phyloP scores from a whole-genome alignment of 768 basidiomycete genomes.

The Boletus coccyginus region DNA sequence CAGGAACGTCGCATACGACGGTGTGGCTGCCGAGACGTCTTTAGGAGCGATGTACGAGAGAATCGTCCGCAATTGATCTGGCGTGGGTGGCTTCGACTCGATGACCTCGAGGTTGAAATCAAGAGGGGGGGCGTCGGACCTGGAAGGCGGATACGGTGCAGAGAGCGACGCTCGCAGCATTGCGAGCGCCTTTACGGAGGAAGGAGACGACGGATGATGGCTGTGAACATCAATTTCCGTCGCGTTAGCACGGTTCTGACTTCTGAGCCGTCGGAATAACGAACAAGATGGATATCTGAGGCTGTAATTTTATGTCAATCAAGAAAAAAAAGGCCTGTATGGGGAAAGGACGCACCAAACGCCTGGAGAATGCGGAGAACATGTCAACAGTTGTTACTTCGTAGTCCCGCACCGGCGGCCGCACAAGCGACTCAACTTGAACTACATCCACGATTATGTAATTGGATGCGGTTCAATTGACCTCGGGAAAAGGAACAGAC shows the following conservation, averaged over 20 bases:
- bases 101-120: slow-evolving; percentile 71
- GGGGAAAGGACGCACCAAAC: slow-evolving; percentile 27
- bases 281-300: slow-evolving; percentile 68
- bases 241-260: slow-evolving; percentile 1
- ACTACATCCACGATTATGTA: no score
- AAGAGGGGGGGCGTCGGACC: slow-evolving; percentile 48
- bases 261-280: slow-evolving; percentile 8
- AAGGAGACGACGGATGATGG: slow-evolving; percentile 63
- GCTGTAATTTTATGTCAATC: slow-evolving; percentile 29
- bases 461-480: neutral
- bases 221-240: slow-evolving; percentile 33
- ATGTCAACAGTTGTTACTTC: slow-evolving; percentile 11
- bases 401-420: no score
- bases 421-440: neutral
- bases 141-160: slow-evolving; percentile 56
- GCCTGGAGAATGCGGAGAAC: slow-evolving; percentile 39
- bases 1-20: slow-evolving; percentile 42
- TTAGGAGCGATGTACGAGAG: slow-evolving; percentile 48
- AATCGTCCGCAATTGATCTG: slow-evolving; percentile 68
- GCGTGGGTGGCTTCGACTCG: slow-evolving; percentile 58
- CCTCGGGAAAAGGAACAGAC: no score
- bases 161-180: slow-evolving; percentile 60
- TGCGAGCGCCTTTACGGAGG: slow-evolving; percentile 58
- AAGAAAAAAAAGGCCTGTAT: neutral
- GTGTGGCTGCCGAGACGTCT: slow-evolving; percentile 30